These are phyloP conservation scores for Acacia pycnantha DNA, from an alignment of 331 rosid genomes.

Conservation along the genomic window DNA sequence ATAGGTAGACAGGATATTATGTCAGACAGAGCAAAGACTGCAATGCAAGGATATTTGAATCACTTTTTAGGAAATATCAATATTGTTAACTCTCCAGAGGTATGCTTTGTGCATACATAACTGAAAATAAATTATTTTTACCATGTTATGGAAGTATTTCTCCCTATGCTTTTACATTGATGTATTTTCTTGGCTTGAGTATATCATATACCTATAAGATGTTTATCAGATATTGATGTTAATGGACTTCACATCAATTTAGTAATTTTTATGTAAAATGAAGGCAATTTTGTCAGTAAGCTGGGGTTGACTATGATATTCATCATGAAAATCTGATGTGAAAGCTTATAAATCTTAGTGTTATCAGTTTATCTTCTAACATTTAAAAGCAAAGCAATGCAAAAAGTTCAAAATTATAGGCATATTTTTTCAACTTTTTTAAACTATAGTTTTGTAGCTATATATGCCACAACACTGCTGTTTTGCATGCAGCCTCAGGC, in stretches of 20 bases:
- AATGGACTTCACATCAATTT: constrained; percentile 9
- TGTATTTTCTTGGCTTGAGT: constrained; percentile 6
- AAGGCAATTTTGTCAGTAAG: background rate
- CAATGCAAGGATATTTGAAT: constrained; percentile 98
- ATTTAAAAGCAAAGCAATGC: constrained; percentile 4
- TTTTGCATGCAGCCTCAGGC: background rate
- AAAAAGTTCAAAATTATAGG: background rate
- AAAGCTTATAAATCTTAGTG: constrained; percentile 8
- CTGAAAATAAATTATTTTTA: constrained; percentile 4
- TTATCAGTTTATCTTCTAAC: background rate
- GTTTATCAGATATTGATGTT: background rate
- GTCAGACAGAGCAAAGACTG: constrained; percentile 85
- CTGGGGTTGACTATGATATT: background rate
- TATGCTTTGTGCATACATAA: constrained; percentile 36
- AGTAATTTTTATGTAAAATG: constrained; percentile 18
- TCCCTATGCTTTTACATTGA: background rate
- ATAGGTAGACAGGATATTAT: constrained; percentile 88
- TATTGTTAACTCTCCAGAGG: constrained; percentile 96
- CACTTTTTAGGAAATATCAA: constrained; percentile 93
- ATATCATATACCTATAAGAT: constrained; percentile 17
- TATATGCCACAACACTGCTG: background rate
- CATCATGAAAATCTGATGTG: constrained; percentile 9
- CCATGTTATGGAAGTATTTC: constrained; percentile 16
- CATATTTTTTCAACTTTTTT: background rate
- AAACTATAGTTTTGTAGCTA: constrained; percentile 2